Base-by-base conservation (phyloP, 768 basidiomycete genomes). In the Paxillus involutus region DNA sequence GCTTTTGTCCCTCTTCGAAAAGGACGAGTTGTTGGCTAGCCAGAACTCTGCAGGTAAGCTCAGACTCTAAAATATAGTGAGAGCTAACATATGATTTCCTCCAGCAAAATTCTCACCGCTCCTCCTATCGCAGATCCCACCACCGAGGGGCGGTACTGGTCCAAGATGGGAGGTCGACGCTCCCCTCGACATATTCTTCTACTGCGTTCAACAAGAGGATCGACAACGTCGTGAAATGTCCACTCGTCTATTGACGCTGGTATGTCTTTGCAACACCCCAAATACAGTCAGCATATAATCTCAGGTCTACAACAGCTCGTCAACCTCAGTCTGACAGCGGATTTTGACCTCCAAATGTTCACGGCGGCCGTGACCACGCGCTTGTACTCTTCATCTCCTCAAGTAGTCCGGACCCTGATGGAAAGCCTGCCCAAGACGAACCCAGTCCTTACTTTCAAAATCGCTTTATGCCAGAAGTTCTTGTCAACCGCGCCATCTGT, bases 1-100 rank as follows among this genome's bases (percentile, higher is more conserved):
- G 85, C 59, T 91, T 0, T 50, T 92, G 11, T 64, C 71, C 19
- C 59, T 91, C 17, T 89, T 89, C 58, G 88, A 92, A 63, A 80
- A 78, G 58, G 88, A 91, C 55, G 83, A 89, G 59, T 56, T 60
- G 10, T 54, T 69, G 46, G 61, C 63, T 9, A 69, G 71, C 52
- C 63, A 64, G 41, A 57, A 59, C 14, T 66, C 69, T 53, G 74
- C 73, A 47, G 63, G 57, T 56, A 57, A 47, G 45, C 11, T 36
- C 37, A 51, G 37, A 48, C 32, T 24, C 41, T 12, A 21, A 58
- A 55, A 42, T 29, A 49, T 24, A 42, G 29, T 55, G 44, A 17
- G 47, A 49, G 46, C 49, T 59, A 41, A 57, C 58, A 45, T 7
- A 53, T 33, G 16, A 48, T 49, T 51, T 43, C 9, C 12, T 36